Percentiles rank a stretch among this genome's conserved stretches.
Conservation (phyloP, 345 rosid species). For the Gossypium raimondii region DNA sequence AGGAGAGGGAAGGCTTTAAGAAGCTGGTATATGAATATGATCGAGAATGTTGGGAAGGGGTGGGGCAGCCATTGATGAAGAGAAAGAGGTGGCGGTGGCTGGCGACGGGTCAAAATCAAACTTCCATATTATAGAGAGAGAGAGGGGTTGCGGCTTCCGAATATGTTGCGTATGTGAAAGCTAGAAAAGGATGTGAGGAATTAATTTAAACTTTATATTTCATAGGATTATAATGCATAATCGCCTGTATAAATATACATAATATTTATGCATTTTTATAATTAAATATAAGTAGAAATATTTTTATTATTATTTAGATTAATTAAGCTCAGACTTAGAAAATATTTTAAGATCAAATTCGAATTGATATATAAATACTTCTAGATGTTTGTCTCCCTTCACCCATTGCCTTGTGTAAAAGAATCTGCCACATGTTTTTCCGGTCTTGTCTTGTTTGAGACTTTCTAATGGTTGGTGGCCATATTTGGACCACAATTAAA, state of each 20-base stretch:
- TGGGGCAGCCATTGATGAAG: constrained; percentile 47
- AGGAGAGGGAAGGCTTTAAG: constrained; percentile 16
- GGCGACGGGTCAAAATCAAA: constrained; percentile 91
- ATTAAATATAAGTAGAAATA: too few relatives aligned
- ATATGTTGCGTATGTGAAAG: constrained; percentile 35
- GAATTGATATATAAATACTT: too few relatives aligned
- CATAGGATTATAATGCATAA: background rate
- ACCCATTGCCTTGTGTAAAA: background rate
- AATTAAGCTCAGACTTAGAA: too few relatives aligned
- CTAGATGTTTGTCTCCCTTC: background rate
- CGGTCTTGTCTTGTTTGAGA: too few relatives aligned
- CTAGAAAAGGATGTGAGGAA: constrained; percentile 22
- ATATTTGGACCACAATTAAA: too few relatives aligned
- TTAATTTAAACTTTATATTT: background rate
- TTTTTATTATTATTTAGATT: too few relatives aligned
- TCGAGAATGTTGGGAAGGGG: constrained; percentile 16
- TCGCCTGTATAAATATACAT: background rate
- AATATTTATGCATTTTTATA: too few relatives aligned
- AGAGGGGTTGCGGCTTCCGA: constrained; percentile 17
- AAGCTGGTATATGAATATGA: constrained; percentile 33
- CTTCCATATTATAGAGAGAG: constrained; percentile 24
- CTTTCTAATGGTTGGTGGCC: too few relatives aligned
- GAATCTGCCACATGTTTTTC: background rate
- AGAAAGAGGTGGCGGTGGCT: constrained; percentile 52
- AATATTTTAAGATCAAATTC: too few relatives aligned